A percentile compares a stretch with the other conserved stretches of the same genome.
Evolutionary conservation across 495 filamentous ascomycete species (phyloP).

Genomic region (Daldinia grandis): DNA sequence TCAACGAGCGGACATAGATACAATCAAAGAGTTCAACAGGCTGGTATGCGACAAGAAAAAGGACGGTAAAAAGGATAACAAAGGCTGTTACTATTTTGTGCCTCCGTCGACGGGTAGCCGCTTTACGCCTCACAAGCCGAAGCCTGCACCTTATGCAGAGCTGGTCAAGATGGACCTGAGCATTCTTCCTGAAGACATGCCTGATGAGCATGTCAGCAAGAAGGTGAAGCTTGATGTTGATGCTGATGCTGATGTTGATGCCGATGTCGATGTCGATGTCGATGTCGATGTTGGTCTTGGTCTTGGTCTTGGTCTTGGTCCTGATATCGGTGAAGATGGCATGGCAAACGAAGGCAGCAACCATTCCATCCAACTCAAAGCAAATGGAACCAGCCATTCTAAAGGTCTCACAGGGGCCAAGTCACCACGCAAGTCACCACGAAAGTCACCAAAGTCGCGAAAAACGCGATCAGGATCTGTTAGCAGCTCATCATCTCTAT

Average conservation of each 20-base stretch:
- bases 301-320: too few relatives aligned
- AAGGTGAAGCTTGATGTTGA: conserved; percentile 43
- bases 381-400: conserved; percentile 18
- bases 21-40: conserved; percentile 52
- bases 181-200: conserved; percentile 9
- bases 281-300: conserved; percentile 5
- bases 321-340: neutral
- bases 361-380: conserved; percentile 8
- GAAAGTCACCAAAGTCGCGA: conserved; percentile 32
- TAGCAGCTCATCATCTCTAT: conserved; percentile 52
- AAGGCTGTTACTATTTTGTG: conserved; percentile 59
- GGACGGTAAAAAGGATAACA: conserved; percentile 58
- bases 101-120: conserved; percentile 44
- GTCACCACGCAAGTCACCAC: conserved; percentile 20
- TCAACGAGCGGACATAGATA: conserved; percentile 55
- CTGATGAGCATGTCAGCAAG: conserved; percentile 46
- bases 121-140: conserved; percentile 49
- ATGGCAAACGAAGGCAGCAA: neutral
- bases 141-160: conserved; percentile 52
- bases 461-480: conserved; percentile 44
- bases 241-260: too few relatives aligned
- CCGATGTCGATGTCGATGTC: too few relatives aligned
- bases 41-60: conserved; percentile 57
- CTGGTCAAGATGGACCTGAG: conserved; percentile 51
- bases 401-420: conserved; percentile 27